phyloP scores from a whole-genome alignment of 2,329 filamentous ascomycete genomes.

The Sclerotinia sclerotiorum region DNA sequence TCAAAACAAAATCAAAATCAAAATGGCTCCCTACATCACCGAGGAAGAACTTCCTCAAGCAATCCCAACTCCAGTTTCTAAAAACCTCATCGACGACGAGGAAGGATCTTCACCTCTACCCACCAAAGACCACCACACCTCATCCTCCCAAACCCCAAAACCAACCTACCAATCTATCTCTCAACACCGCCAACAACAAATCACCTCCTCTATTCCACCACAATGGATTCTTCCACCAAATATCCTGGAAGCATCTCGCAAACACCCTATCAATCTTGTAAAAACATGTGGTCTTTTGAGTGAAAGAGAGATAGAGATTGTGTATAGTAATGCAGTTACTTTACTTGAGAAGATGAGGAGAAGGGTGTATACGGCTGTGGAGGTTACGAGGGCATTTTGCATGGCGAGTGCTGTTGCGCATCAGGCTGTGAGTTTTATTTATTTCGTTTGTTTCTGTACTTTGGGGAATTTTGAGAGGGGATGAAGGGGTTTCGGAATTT shows the following conservation, averaged over 20 bases:
- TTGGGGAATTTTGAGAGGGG: too few species aligned
- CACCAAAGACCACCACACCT: not conserved
- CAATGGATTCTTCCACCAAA: not conserved
- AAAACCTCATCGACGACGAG: too few species aligned
- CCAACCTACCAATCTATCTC: slow-evolving; percentile 1
- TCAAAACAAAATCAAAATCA: not conserved
- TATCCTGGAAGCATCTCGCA: not conserved
- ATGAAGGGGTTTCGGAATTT: too few species aligned
- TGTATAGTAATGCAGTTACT: slow-evolving; percentile 30
- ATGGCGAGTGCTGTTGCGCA: slow-evolving; percentile 56
- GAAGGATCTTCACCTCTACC: too few species aligned
- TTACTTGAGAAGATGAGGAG: slow-evolving; percentile 40
- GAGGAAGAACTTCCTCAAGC: not conserved
- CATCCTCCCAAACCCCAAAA: not conserved
- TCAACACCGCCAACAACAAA: not conserved
- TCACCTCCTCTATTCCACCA: not conserved
- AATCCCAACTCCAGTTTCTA: not conserved
- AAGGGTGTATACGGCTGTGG: slow-evolving; percentile 46
- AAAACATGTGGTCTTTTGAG: not conserved
- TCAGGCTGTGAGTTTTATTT: slow-evolving; percentile 47
- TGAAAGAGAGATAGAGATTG: slow-evolving; percentile 30
- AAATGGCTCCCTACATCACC: not conserved
- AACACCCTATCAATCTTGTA: not conserved
- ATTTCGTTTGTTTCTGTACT: too few species aligned
- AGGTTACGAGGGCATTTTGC: slow-evolving; percentile 53